phyloP scores from a whole-genome alignment of 306 rosid species.

The Mucuna pruriens region DNA sequence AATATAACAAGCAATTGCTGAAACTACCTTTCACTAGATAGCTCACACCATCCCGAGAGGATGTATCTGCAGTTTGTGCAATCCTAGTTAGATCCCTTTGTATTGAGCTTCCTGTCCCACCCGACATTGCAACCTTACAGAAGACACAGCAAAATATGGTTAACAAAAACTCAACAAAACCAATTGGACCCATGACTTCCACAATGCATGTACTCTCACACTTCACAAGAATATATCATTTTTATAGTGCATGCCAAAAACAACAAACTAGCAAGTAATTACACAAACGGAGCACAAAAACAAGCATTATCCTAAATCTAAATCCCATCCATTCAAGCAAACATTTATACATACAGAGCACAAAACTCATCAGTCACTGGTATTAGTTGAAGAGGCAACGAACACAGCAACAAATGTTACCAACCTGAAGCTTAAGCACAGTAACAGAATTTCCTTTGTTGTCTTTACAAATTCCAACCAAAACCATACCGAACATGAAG shows the following conservation, averaged over 20 bases:
- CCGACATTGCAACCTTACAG: slow-evolving; percentile 39
- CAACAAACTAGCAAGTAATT: neutral
- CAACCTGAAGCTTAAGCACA: slow-evolving; percentile 46
- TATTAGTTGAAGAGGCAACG: slow-evolving; percentile 11
- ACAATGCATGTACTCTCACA: neutral
- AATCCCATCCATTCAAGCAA: neutral
- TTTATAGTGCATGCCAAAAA: neutral
- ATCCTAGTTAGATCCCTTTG: slow-evolving; percentile 43
- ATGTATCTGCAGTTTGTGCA: slow-evolving; percentile 40
- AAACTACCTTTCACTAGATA: slow-evolving; percentile 35
- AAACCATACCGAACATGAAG: slow-evolving; percentile 22
- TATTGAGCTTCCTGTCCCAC: slow-evolving; percentile 33
- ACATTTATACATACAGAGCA: neutral
- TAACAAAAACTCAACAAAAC: neutral
- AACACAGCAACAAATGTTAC: slow-evolving; percentile 10
- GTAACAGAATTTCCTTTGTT: slow-evolving; percentile 19
- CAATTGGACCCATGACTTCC: neutral
- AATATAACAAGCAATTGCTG: neutral
- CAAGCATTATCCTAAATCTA: neutral
- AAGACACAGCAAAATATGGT: neutral
- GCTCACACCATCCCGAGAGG: slow-evolving; percentile 38
- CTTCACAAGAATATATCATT: neutral
- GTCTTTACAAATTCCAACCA: slow-evolving; percentile 27
- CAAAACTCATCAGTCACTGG: neutral
- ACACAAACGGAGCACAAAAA: neutral